Evolutionary conservation across 306 rosid genomes (phyloP), one percentile per base, ranked within the genome.

Genomic region (Albizia julibrissin): DNA sequence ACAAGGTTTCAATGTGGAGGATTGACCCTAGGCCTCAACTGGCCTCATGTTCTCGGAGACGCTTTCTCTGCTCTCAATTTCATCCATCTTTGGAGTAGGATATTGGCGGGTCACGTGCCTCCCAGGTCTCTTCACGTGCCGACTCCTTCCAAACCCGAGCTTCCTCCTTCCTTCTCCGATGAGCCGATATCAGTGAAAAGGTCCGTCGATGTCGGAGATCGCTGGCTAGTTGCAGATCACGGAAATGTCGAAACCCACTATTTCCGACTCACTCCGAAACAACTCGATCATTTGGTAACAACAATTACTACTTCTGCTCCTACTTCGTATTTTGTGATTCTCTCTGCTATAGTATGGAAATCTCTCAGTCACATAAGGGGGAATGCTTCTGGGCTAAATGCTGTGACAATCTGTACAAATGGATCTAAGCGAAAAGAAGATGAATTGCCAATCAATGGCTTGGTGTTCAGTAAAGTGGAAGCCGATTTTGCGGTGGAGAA

Each of bases 31-130:
- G 98, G 97, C 18, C 82, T 95, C 1, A 90, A 93, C 77, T 94
- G 97, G 98, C 95, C 97, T 22, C 96, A 93, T 49, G 81, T 95
- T 4, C 92, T 93, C 47, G 97, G 98, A 76, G 97, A 93, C 59
- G 90, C 88, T 39, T 87, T 89, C 78, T 88, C 98, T 33, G 93
- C 97, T 27, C 72, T 92, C 18, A 37, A 83, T 33, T 93, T 95
- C 87, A 80, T 95, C 70, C 80, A 85, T 64, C 67, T 34, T 0
- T 93, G 89, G 97, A 93, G 93, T 40, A 79, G 86, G 71, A 27
- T 73, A 29, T 39, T 87, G 64, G 66, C 90, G 0, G 88, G 89
- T 84, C 83, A 84, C 76, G 14, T 49, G 71, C 91, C 82, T 24
- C 85, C 78, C 1, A 87, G 81, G 56, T 65, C 68, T 26, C 79